A percentile compares a stretch with the other conserved stretches of the same genome.
Evolutionary conservation across 2,329 filamentous ascomycete species (phyloP).

Genomic region (Phialophora expanda): DNA sequence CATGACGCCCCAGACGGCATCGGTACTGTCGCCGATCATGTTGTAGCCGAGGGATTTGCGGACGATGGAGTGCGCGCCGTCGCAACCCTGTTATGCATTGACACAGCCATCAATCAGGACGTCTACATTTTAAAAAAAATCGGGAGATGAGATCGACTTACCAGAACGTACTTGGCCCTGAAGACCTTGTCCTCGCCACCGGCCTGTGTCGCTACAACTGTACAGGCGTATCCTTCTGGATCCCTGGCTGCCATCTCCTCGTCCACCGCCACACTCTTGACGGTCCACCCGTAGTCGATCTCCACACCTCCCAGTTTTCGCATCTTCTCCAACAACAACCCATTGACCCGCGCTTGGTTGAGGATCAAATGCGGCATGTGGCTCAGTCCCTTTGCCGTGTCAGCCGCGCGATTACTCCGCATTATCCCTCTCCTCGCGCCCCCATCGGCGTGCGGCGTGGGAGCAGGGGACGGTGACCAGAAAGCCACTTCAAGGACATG

Average conservation of each 20-base stretch:
- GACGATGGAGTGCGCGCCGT: constrained; percentile 54
- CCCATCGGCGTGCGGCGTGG: background rate
- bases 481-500: constrained; percentile 65
- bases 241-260: constrained; percentile 44
- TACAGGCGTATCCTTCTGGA: constrained; percentile 52
- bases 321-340: constrained; percentile 60
- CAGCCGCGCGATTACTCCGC: constrained; percentile 57
- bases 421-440: constrained; percentile 48
- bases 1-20: constrained; percentile 61
- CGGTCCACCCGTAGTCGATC: constrained; percentile 62
- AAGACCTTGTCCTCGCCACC: constrained; percentile 47
- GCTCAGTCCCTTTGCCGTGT: constrained; percentile 60
- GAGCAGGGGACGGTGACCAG: constrained; percentile 48
- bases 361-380: constrained; percentile 63
- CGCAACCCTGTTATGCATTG: constrained; percentile 49
- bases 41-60: constrained; percentile 50
- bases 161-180: constrained; percentile 46
- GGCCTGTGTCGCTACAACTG: constrained; percentile 47
- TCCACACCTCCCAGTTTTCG: constrained; percentile 48
- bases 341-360: constrained; percentile 62
- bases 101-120: background rate
- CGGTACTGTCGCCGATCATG: constrained; percentile 65
- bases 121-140: too few relatives aligned
- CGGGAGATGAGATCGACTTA: constrained; percentile 43
- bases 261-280: constrained; percentile 59